A percentile compares a stretch with the other conserved stretches of the same genome.
Evolutionary conservation across 192 early-diverging fungal genomes (phyloP).

Genomic region (Obelidium mucronatum): DNA sequence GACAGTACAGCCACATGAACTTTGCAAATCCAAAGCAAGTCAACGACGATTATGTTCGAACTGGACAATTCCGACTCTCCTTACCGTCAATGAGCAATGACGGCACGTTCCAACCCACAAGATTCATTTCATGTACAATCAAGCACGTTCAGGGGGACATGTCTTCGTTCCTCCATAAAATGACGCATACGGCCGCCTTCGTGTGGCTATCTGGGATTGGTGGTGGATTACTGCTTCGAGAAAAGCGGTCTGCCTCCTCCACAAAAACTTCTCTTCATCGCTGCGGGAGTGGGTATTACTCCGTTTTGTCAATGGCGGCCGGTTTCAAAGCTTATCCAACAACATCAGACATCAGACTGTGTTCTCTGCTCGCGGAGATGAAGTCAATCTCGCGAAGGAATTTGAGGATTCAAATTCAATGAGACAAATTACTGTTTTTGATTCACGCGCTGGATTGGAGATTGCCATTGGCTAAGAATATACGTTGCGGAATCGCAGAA

Average conservation of each 20-base stretch:
- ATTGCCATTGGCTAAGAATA: background rate
- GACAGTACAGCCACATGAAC: slow-evolving; percentile 38
- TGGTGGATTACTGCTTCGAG: background rate
- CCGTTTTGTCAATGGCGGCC: slow-evolving; percentile 22
- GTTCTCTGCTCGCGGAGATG: slow-evolving; percentile 9
- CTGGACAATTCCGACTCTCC: slow-evolving; percentile 33
- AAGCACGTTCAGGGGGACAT: slow-evolving; percentile 12
- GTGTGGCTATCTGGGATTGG: background rate
- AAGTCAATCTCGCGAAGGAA: background rate
- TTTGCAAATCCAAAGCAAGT: slow-evolving; percentile 25
- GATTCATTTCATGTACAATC: slow-evolving; percentile 3
- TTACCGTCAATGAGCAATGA: background rate
- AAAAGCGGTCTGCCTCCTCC: background rate
- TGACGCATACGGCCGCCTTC: background rate
- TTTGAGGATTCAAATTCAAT: background rate
- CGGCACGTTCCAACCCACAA: background rate
- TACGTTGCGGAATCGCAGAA: background rate
- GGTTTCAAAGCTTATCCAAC: background rate
- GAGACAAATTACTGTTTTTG: slow-evolving; percentile 1
- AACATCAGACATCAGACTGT: background rate
- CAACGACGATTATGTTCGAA: slow-evolving; percentile 39
- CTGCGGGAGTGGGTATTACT: slow-evolving; percentile 36
- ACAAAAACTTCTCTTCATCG: slow-evolving; percentile 35
- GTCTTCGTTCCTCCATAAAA: slow-evolving; percentile 13
- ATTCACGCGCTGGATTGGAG: background rate